Conservation (phyloP, 345 rosid genomes). For the Diplotaxis tenuifolia region DNA sequence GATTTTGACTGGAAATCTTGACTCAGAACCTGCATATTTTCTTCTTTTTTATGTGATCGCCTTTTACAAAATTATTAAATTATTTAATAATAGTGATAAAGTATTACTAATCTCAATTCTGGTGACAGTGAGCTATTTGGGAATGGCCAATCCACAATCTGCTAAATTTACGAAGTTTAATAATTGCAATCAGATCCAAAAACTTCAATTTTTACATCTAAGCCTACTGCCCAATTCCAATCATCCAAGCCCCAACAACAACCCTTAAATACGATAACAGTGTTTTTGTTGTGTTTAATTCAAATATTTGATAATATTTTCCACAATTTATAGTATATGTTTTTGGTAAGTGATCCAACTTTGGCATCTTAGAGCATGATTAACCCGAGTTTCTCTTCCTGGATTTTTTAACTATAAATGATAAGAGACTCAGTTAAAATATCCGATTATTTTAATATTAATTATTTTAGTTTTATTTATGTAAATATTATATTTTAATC, state of each 20-base stretch:
- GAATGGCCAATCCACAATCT: neutral
- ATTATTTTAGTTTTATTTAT: too few species aligned
- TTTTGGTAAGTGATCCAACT: neutral
- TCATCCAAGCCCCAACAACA: neutral
- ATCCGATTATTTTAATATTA: too few species aligned
- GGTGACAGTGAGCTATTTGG: neutral
- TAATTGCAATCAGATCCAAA: slow-evolving; percentile 2
- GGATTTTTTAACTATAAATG: too few species aligned
- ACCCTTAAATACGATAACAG: neutral
- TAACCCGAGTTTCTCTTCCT: too few species aligned
- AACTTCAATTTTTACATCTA: neutral
- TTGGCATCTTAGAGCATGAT: too few species aligned
- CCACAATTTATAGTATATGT: neutral
- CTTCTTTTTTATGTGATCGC: neutral
- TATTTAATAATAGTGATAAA: neutral
- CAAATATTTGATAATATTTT: neutral
- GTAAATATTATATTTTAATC: neutral
- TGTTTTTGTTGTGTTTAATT: neutral
- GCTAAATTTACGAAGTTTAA: neutral
- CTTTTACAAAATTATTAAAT: neutral
- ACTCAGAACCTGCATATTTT: slow-evolving; percentile 7
- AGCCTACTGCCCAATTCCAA: neutral
- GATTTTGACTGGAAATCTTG: slow-evolving; percentile 30
- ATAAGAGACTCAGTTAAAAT: too few species aligned
- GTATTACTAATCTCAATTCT: neutral